A percentile compares a stretch with the other conserved stretches of the same genome.
Evolutionary conservation across 1,284 basidiomycete genomes (phyloP).

Genomic region (Pholiota adiposa): DNA sequence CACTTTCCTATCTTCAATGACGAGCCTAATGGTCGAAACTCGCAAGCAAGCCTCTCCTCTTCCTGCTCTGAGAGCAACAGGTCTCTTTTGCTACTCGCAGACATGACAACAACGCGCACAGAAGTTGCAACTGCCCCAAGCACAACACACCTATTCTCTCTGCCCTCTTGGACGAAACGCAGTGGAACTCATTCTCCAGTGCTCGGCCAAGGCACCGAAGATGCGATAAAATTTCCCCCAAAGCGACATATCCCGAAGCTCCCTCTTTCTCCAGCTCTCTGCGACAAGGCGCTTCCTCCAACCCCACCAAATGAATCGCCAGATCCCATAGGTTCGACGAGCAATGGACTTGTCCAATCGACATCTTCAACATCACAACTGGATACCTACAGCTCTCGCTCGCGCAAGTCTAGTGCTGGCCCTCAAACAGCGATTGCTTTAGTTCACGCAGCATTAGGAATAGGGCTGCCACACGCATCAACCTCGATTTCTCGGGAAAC

Average conservation of each 20-base stretch:
- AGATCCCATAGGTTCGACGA: conserved; percentile 2
- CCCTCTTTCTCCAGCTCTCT: conserved; percentile 32
- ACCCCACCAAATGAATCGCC: conserved; percentile 47
- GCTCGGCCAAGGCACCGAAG: conserved; percentile 1
- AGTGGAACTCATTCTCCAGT: conserved; percentile 32
- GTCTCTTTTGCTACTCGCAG: conserved; percentile 45
- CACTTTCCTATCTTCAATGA: not conserved
- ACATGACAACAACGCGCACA: conserved; percentile 55
- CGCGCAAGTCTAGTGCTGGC: conserved; percentile 22
- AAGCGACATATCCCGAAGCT: not conserved
- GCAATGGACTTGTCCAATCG: conserved; percentile 4
- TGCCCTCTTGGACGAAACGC: conserved; percentile 67
- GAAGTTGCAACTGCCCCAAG: conserved; percentile 54
- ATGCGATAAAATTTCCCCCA: not conserved
- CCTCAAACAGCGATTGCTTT: conserved; percentile 48
- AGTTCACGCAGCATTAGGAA: conserved; percentile 60
- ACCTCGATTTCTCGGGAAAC: conserved; percentile 40
- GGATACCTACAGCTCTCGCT: conserved; percentile 5
- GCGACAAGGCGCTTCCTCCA: conserved; percentile 72
- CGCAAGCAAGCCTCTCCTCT: conserved; percentile 36
- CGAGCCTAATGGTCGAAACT: not conserved
- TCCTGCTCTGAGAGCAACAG: conserved; percentile 42
- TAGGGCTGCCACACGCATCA: conserved; percentile 58
- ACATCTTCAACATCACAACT: conserved; percentile 9
- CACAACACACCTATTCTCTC: conserved; percentile 66